Percentiles rank a stretch among this genome's conserved stretches.
Conservation (phyloP, 306 rosid genomes). For the Lablab purpureus region DNA sequence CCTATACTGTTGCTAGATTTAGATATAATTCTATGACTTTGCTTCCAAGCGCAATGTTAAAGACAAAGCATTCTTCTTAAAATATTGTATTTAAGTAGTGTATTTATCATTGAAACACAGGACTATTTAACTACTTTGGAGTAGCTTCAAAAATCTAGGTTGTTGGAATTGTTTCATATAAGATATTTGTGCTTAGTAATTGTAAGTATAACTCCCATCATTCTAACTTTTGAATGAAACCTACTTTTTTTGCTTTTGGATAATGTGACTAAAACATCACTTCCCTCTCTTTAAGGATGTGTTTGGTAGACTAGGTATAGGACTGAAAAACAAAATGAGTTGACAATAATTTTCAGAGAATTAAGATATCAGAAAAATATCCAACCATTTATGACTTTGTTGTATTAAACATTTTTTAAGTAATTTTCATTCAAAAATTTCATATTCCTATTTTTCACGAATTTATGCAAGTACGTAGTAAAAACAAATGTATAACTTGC, state of each 20-base stretch:
- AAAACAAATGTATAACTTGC: neutral
- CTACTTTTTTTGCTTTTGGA: conserved; percentile 11
- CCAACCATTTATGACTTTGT: neutral
- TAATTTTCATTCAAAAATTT: neutral
- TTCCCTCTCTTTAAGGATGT: conserved; percentile 20
- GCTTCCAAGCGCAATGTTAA: neutral
- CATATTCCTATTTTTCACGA: neutral
- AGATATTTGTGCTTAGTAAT: conserved; percentile 77
- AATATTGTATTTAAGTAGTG: conserved; percentile 21
- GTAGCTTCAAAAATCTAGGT: conserved; percentile 70
- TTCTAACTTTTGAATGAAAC: conserved; percentile 23
- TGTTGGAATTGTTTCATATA: conserved; percentile 78
- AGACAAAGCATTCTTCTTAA: conserved; percentile 15
- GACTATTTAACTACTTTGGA: conserved; percentile 80
- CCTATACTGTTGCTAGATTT: conserved; percentile 12
- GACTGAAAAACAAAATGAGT: neutral
- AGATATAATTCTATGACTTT: conserved; percentile 19
- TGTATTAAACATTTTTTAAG: conserved; percentile 4
- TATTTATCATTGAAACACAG: conserved; percentile 51
- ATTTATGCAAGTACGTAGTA: neutral
- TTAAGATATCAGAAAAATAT: neutral
- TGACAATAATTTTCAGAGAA: neutral
- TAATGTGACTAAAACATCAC: neutral
- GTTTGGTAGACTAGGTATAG: neutral
- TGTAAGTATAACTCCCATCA: conserved; percentile 53